Percentiles rank a stretch among this genome's conserved stretches.
Evolutionary conservation across 352 stramenopile species (phyloP).

Genomic region (Phytophthora hibernalis): DNA sequence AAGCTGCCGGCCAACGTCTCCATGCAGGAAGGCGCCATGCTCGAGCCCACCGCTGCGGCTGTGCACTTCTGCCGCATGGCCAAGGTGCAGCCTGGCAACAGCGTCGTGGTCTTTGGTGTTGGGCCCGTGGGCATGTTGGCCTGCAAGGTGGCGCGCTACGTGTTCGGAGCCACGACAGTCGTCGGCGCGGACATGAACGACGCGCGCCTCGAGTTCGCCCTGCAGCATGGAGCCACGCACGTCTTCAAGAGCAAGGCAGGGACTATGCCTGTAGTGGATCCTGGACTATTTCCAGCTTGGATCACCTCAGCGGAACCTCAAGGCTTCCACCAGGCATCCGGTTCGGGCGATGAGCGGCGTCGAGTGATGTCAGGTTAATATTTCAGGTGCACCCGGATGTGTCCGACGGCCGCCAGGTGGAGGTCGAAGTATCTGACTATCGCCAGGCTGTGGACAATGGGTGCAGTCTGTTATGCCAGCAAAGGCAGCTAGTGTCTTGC

Average conservation of each 20-base stretch:
- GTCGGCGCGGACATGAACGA: constrained; percentile 38
- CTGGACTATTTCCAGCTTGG: too few species aligned
- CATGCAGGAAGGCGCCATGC: constrained; percentile 35
- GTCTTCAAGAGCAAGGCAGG: constrained; percentile 21
- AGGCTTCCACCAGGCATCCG: too few species aligned
- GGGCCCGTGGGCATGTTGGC: constrained; percentile 36
- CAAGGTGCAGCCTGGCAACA: constrained; percentile 37
- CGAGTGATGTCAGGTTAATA: too few species aligned
- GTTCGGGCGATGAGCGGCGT: too few species aligned
- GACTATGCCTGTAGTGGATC: too few species aligned
- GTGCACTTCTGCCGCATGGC: constrained; percentile 39
- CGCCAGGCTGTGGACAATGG: too few species aligned
- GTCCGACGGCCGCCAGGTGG: too few species aligned
- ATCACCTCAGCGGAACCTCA: too few species aligned
- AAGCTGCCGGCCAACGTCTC: constrained; percentile 29
- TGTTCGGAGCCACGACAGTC: constrained; percentile 37
- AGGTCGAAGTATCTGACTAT: too few species aligned
- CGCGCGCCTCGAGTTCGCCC: constrained; percentile 24
- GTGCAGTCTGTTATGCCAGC: too few species aligned
- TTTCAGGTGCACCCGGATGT: too few species aligned
- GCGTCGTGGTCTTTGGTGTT: constrained; percentile 39
- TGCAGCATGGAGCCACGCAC: constrained; percentile 36
- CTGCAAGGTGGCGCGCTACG: constrained; percentile 36
- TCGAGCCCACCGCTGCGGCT: constrained; percentile 36
- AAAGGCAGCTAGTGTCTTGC: too few species aligned